A percentile compares a stretch with the other conserved stretches of the same genome.
These are phyloP conservation scores for Paralagenidium karlingii DNA, from an alignment of 352 stramenopile species.

Conservation along the genomic window DNA sequence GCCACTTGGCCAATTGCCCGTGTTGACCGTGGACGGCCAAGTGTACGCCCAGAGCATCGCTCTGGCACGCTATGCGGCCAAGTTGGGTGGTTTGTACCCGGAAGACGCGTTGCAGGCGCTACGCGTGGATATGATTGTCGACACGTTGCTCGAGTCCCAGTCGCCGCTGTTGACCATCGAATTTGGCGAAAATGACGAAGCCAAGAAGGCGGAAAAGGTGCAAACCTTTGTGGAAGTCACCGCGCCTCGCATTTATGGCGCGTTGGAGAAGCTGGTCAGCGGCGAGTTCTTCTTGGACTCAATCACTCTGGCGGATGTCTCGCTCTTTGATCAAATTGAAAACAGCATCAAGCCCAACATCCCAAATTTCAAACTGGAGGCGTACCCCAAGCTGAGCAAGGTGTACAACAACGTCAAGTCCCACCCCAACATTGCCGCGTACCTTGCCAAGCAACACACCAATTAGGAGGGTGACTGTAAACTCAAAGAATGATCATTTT, in stretches of 20 bases:
- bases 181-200: background rate
- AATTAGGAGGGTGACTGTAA: too few species aligned
- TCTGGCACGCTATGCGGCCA: slow-evolving; percentile 27
- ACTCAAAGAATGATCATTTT: too few species aligned
- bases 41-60: slow-evolving; percentile 22
- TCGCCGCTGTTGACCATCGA: background rate
- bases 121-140: slow-evolving; percentile 22
- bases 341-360: background rate
- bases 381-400: slow-evolving; percentile 30
- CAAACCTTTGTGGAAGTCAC: slow-evolving; percentile 15
- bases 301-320: slow-evolving; percentile 12
- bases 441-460: slow-evolving; percentile 20
- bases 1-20: slow-evolving; percentile 23
- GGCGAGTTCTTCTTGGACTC: background rate
- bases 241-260: background rate
- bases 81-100: slow-evolving; percentile 20
- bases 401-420: slow-evolving; percentile 21
- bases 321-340: background rate
- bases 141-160: slow-evolving; percentile 7
- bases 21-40: slow-evolving; percentile 21
- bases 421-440: slow-evolving; percentile 17
- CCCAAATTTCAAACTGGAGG: background rate
- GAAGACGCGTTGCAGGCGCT: slow-evolving; percentile 13
- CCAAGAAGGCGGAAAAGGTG: slow-evolving; percentile 10
- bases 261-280: background rate